Conservation (phyloP, 768 basidiomycete genomes). For the Lentinula guzmanii region DNA sequence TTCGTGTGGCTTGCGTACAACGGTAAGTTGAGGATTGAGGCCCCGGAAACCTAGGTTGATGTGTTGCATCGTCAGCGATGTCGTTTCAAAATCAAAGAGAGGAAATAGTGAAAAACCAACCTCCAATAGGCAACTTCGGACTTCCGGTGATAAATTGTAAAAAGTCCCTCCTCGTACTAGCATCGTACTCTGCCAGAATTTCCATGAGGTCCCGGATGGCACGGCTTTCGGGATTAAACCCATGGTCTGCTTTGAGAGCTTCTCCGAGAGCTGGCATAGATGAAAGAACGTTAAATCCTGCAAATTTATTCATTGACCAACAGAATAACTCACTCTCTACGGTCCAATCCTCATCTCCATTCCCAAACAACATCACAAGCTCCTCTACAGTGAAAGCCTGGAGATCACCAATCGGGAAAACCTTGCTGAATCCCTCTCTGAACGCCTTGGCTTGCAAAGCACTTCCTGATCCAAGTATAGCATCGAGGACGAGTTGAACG, state of each 20-base stretch:
- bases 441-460: conserved; percentile 83
- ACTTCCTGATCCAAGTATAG: conserved; percentile 79
- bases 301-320: background rate
- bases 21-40: conserved; percentile 88
- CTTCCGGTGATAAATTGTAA: conserved; percentile 98
- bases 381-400: conserved; percentile 93
- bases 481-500: conserved; percentile 79
- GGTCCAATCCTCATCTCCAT: conserved; percentile 97
- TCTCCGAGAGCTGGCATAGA: conserved; percentile 67
- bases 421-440: conserved; percentile 91
- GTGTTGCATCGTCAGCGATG: background rate
- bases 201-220: conserved; percentile 85
- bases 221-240: conserved; percentile 92
- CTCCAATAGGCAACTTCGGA: conserved; percentile 93
- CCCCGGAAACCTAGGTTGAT: conserved; percentile 76
- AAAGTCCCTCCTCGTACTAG: conserved; percentile 71
- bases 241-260: conserved; percentile 94
- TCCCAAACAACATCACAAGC: conserved; percentile 93
- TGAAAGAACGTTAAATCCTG: background rate
- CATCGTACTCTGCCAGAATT: conserved; percentile 79
- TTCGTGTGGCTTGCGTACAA: conserved; percentile 96
- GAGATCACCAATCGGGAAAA: conserved; percentile 89
- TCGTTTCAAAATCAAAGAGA: background rate
- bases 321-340: conserved; percentile 63
- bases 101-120: conserved; percentile 34